A percentile compares a stretch with the other conserved stretches of the same genome.
Conservation (phyloP, 805 yeast species). For the Lachancea sp. region DNA sequence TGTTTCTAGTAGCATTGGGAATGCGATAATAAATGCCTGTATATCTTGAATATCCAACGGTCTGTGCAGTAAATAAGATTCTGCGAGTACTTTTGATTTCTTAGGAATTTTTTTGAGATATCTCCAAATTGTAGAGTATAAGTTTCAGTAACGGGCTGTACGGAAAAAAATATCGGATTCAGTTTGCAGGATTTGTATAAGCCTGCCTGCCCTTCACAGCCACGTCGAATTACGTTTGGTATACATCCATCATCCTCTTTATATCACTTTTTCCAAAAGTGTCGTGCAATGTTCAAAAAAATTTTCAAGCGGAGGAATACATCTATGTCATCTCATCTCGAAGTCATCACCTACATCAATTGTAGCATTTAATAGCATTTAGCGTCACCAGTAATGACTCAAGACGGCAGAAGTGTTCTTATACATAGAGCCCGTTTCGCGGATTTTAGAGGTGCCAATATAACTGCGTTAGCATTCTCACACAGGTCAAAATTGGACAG, state of each 20-base stretch:
- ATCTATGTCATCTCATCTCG: slow-evolving; percentile 20
- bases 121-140: no score
- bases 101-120: no score
- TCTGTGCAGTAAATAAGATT: no score
- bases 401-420: background rate
- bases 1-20: no score
- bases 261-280: slow-evolving; percentile 1
- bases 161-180: no score
- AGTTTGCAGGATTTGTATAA: no score
- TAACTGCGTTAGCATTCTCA: slow-evolving; percentile 76
- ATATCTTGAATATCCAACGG: slow-evolving; percentile 5
- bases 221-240: background rate
- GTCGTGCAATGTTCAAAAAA: background rate
- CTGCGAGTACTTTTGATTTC: no score
- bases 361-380: background rate
- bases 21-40: background rate
- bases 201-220: no score
- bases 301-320: slow-evolving; percentile 7
- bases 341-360: slow-evolving; percentile 3
- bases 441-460: slow-evolving; percentile 77
- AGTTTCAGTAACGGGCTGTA: no score
- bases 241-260: background rate
- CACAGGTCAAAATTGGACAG: slow-evolving; percentile 42
- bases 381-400: slow-evolving; percentile 1
- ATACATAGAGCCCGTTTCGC: slow-evolving; percentile 88